Conservation (phyloP, 768 basidiomycete species). For the Infundibulicybe gibba region DNA sequence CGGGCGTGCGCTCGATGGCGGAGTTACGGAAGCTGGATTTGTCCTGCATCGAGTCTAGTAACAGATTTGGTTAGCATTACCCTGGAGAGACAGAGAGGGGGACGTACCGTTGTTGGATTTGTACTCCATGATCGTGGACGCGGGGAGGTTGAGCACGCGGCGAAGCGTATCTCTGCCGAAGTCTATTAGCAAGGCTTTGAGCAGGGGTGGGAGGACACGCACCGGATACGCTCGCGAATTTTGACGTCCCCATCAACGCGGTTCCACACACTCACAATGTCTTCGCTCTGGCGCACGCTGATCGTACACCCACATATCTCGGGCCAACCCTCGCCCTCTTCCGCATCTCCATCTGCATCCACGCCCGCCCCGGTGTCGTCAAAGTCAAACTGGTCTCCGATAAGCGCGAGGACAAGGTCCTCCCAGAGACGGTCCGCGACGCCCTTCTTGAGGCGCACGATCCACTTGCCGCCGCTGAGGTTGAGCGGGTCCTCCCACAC, state of each 20-base stretch:
- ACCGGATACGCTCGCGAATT: conserved; percentile 82
- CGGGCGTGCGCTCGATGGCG: conserved; percentile 42
- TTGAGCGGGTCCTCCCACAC: conserved; percentile 97
- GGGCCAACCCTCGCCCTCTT: conserved; percentile 39
- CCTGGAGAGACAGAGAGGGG: neutral
- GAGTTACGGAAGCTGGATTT: conserved; percentile 81
- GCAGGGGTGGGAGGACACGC: conserved; percentile 21
- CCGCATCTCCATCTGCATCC: conserved; percentile 33
- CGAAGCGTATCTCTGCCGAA: conserved; percentile 72
- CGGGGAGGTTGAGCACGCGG: conserved; percentile 68
- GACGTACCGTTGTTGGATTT: conserved; percentile 84
- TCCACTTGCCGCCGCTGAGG: conserved; percentile 89
- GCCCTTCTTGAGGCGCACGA: conserved; percentile 88
- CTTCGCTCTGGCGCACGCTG: conserved; percentile 89
- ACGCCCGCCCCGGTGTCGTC: conserved; percentile 27
- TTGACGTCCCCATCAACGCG: conserved; percentile 73
- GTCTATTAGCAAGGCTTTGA: neutral
- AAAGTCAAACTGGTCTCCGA: conserved; percentile 85
- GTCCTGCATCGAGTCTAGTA: conserved; percentile 42
- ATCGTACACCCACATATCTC: conserved; percentile 96
- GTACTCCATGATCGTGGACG: conserved; percentile 86
- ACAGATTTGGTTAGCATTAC: no score
- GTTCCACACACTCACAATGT: conserved; percentile 94
- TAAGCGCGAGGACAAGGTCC: conserved; percentile 78
- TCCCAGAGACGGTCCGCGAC: conserved; percentile 91